phyloP scores from a whole-genome alignment of 1,284 basidiomycete genomes.

The Porodaedalea pini region DNA sequence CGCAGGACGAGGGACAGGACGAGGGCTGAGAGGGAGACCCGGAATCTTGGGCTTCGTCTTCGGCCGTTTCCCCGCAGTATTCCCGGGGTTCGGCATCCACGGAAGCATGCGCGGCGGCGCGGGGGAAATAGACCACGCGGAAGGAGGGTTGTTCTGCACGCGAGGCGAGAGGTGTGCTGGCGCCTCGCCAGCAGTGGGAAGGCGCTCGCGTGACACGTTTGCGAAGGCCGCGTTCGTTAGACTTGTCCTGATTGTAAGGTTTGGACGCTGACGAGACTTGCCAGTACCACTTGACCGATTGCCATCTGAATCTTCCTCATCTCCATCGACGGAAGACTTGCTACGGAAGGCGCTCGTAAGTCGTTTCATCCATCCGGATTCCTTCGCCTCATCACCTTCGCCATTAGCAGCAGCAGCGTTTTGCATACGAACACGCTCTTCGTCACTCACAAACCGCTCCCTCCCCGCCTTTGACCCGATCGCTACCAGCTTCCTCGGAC shows the following conservation, averaged over 20 bases:
- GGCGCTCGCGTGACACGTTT: conserved; percentile 24
- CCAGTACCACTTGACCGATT: neutral
- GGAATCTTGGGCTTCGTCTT: conserved; percentile 1
- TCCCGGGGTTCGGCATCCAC: conserved; percentile 33
- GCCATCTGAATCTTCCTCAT: neutral
- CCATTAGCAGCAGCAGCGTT: conserved; percentile 19
- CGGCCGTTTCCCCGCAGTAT: conserved; percentile 13
- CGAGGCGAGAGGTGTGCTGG: conserved; percentile 19
- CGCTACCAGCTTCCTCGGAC: conserved; percentile 43
- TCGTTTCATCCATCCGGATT: conserved; percentile 30
- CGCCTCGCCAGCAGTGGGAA: conserved; percentile 33
- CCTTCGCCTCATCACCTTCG: conserved; percentile 23
- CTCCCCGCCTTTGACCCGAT: conserved; percentile 38
- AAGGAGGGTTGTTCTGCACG: conserved; percentile 28
- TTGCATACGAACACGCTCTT: conserved; percentile 22
- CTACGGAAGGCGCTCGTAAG: conserved; percentile 11
- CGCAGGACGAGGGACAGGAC: neutral
- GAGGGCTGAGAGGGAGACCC: conserved; percentile 10
- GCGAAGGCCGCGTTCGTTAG: conserved; percentile 24
- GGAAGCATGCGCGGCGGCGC: conserved; percentile 32
- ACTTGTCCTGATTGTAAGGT: conserved; percentile 17
- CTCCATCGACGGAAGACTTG: neutral
- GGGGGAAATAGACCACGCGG: conserved; percentile 43
- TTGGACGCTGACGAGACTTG: conserved; percentile 6
- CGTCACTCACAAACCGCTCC: conserved; percentile 31